Base-by-base conservation (phyloP, 768 basidiomycete genomes). In the Pulveroboletus frians region DNA sequence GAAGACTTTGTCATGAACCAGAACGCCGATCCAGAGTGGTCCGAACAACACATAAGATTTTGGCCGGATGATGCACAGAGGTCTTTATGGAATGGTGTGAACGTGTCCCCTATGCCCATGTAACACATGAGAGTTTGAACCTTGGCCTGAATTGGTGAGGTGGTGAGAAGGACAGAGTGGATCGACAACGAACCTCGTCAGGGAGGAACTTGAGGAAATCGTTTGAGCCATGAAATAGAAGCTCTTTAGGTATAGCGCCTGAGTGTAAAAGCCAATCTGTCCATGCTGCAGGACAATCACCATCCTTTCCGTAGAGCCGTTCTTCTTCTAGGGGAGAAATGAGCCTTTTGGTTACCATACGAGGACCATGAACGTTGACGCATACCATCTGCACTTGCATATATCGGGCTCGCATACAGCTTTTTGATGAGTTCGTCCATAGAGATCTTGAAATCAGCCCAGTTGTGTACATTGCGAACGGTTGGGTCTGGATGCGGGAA, bases 71-170 rank as follows among this genome's bases (percentile, higher is more conserved):
- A 90, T 1, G 79, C 88, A 57, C 89, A 92, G 0, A 84, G 75
- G 66, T 92, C 89, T 62, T 91, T 92, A 61, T 92, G 90, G 49
- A 80, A 85, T 1, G 89, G 84, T 0, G 90, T 92, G 63, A 80
- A 90, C 0, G 90, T 92, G 53, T 88, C 89, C 0, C 85, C 86
- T 47, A 85, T 73, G 7, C 90, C 90, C 6, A 90, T 66, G 58
- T 92, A 92, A 59, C 85, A 89, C 88, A 92, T 90, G 4, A 92
- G 69, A 0, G 88, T 90, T 58, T 91, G 84, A 3, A 88, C 79
- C 23, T 69, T 70, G 38, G 72, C 71, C 85, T 88, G 30, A 50
- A 51, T 21, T 9, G n/a, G 40, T 54, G 30, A 54, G 43, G 39
- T 21, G 43, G 39, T 35, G 39, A 42, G 29, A 26, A 21, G 46